These are phyloP conservation scores for Tulasnella sp. DNA, from an alignment of 768 basidiomycete species.

Conservation along the genomic window DNA sequence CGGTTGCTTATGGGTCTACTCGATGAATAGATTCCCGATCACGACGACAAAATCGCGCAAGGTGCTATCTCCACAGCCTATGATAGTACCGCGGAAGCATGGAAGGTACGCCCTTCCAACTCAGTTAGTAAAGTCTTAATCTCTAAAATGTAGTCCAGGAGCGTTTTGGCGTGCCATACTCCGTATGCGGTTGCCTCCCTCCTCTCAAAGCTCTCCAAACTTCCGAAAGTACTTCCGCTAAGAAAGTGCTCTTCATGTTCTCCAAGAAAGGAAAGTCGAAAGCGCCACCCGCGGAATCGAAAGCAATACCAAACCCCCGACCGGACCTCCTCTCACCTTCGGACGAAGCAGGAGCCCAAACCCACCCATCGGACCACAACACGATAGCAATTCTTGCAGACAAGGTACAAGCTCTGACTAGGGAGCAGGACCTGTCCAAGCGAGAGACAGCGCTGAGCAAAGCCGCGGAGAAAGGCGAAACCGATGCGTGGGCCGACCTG, in stretches of 20 bases:
- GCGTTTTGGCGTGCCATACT: slow-evolving; percentile 43
- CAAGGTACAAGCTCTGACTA: background rate
- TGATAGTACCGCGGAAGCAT: slow-evolving; percentile 40
- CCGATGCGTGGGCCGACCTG: background rate
- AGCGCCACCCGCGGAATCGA: background rate
- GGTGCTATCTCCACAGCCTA: slow-evolving; percentile 33
- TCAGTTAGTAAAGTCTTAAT: no score
- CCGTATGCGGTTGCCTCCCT: slow-evolving; percentile 48
- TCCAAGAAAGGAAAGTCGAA: slow-evolving; percentile 1
- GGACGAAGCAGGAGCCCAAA: slow-evolving; percentile 14
- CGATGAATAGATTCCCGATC: slow-evolving; percentile 23
- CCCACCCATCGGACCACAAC: slow-evolving; percentile 17
- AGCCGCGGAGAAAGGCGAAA: background rate
- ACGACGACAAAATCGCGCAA: slow-evolving; percentile 41
- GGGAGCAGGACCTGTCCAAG: background rate
- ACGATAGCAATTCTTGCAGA: slow-evolving; percentile 8
- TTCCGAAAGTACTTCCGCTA: background rate
- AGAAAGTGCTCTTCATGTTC: background rate
- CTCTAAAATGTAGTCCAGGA: slow-evolving; percentile 21
- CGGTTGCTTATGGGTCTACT: no score
- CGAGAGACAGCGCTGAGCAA: background rate
- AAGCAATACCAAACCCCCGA: slow-evolving; percentile 9
- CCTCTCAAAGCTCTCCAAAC: background rate
- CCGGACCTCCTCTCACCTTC: slow-evolving; percentile 13
- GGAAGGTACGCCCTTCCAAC: slow-evolving; percentile 36